Evolutionary conservation across 1,284 basidiomycete genomes (phyloP).

Genomic region (Trametes hirsuta): DNA sequence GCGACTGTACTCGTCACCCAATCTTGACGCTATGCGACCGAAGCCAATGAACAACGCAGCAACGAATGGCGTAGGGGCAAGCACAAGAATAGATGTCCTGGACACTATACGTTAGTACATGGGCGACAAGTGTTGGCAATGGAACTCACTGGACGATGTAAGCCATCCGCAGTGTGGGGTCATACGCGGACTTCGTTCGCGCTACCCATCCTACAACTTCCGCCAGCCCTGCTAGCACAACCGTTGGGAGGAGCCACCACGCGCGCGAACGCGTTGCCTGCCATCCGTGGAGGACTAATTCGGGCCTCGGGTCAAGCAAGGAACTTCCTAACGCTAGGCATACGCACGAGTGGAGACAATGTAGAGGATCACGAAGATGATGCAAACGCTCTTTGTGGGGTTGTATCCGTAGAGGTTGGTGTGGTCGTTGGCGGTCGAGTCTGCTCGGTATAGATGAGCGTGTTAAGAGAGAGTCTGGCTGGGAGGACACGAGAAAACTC

Average conservation of each 20-base stretch:
- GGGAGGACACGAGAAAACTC: background rate
- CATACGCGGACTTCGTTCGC: slow-evolving; percentile 39
- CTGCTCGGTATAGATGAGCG: too few species aligned
- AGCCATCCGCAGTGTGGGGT: slow-evolving; percentile 29
- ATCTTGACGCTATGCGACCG: slow-evolving; percentile 44
- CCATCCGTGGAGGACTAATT: slow-evolving; percentile 7
- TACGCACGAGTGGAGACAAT: slow-evolving; percentile 26
- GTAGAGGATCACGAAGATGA: slow-evolving; percentile 28
- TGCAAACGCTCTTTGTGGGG: slow-evolving; percentile 24
- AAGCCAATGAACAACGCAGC: slow-evolving; percentile 60
- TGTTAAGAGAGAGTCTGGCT: too few species aligned
- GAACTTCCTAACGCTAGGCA: too few species aligned
- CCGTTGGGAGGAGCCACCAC: slow-evolving; percentile 45
- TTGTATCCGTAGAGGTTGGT: slow-evolving; percentile 25
- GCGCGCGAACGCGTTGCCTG: slow-evolving; percentile 37
- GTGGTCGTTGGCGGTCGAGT: too few species aligned
- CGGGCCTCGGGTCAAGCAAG: too few species aligned
- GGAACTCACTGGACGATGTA: slow-evolving; percentile 50
- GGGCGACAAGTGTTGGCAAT: background rate
- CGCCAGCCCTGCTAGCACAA: slow-evolving; percentile 37
- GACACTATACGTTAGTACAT: background rate
- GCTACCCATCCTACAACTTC: slow-evolving; percentile 47
- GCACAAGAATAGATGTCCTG: slow-evolving; percentile 49
- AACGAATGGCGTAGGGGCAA: slow-evolving; percentile 57
- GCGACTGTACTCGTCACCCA: slow-evolving; percentile 54